Percentiles rank a stretch among this genome's conserved stretches.
Conservation (phyloP, 164 flowering plant genomes). For the Kingdonia uniflora region DNA sequence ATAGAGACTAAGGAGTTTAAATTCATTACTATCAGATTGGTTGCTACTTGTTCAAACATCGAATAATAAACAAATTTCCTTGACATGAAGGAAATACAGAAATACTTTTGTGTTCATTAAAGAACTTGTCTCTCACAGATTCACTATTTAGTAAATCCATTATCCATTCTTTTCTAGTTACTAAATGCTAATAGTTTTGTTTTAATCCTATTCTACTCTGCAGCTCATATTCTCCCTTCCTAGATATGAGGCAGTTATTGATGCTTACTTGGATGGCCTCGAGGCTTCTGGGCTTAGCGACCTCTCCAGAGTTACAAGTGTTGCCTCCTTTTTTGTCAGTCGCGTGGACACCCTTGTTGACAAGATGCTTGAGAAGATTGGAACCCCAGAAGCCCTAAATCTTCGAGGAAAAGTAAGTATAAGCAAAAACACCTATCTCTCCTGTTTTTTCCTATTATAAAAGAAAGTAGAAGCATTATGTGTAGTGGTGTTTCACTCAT, state of each 20-base stretch:
- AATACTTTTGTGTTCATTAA: too few relatives aligned
- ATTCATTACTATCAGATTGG: too few relatives aligned
- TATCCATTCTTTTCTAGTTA: too few relatives aligned
- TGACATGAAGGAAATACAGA: too few relatives aligned
- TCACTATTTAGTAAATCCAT: too few relatives aligned
- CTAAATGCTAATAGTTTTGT: too few relatives aligned
- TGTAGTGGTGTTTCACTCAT: not conserved
- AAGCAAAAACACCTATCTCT: not conserved
- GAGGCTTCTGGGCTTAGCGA: constrained; percentile 88
- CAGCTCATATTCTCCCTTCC: constrained; percentile 96
- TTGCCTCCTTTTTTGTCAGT: constrained; percentile 98
- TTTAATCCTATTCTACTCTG: not conserved
- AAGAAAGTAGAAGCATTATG: not conserved
- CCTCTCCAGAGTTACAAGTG: constrained; percentile 94
- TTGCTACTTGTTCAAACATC: too few relatives aligned
- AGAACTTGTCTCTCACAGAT: too few relatives aligned
- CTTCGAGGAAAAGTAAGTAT: constrained; percentile 83
- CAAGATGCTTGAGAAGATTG: constrained; percentile 91
- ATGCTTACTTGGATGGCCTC: constrained; percentile 97
- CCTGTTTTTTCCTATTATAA: not conserved
- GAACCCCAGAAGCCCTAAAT: constrained; percentile 88
- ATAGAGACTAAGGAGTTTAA: too few relatives aligned
- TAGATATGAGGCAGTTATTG: constrained; percentile 94
- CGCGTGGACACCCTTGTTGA: constrained; percentile 92
- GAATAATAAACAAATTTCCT: too few relatives aligned